Conservation (phyloP, 164 flowering plant genomes). For the Brasenia schreberi region DNA sequence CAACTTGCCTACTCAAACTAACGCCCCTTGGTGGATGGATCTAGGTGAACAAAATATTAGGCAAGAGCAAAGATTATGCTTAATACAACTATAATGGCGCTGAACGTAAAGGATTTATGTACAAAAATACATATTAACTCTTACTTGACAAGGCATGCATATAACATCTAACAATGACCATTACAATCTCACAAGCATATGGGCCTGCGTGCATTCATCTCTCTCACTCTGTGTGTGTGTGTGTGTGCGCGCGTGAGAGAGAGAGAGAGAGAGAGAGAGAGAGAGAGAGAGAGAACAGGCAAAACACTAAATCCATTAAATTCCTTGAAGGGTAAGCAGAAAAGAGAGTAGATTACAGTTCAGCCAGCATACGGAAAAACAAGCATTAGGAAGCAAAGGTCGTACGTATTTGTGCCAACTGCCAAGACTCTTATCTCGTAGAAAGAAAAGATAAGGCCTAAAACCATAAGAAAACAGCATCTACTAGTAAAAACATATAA, state of each 20-base stretch:
- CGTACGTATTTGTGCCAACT: too few relatives aligned
- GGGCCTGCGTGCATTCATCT: too few relatives aligned
- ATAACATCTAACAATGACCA: too few relatives aligned
- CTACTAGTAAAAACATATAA: too few relatives aligned
- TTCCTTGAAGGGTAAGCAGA: neutral
- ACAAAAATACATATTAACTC: neutral
- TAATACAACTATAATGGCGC: neutral
- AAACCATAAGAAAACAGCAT: neutral
- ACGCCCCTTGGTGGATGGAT: conserved; percentile 55
- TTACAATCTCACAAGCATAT: too few relatives aligned
- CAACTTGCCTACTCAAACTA: conserved; percentile 59
- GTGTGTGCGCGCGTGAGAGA: neutral
- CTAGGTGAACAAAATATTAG: neutral
- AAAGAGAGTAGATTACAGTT: neutral
- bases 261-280: too few relatives aligned
- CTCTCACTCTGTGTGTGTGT: too few relatives aligned
- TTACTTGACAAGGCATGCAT: neutral
- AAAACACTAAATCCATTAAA: neutral
- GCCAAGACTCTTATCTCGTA: too few relatives aligned
- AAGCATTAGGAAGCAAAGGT: too few relatives aligned
- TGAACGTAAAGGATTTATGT: neutral
- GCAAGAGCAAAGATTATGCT: neutral
- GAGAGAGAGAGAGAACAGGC: neutral
- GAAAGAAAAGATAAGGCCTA: neutral
- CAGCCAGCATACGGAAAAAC: too few relatives aligned